phyloP scores from a whole-genome alignment of 768 basidiomycete species.

The Cyathus striatus region DNA sequence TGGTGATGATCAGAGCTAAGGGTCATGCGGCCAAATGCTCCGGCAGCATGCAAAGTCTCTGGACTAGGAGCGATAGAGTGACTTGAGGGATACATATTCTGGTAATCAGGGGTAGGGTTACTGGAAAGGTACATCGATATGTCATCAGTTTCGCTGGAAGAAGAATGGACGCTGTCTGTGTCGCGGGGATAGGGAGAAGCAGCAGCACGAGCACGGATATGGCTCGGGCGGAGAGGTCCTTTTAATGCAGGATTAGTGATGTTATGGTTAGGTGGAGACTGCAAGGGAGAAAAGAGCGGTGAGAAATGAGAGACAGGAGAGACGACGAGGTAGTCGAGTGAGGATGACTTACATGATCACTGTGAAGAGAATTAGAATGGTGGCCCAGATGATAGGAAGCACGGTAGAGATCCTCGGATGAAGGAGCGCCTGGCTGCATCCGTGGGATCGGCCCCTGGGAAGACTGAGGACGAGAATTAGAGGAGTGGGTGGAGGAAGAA shows the following conservation, averaged over 20 bases:
- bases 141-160: constrained; percentile 87
- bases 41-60: constrained; percentile 60
- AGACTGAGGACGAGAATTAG: constrained; percentile 73
- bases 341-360: constrained; percentile 35
- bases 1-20: constrained; percentile 65
- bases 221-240: constrained; percentile 68
- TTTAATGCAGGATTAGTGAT: constrained; percentile 73
- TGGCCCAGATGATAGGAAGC: constrained; percentile 53
- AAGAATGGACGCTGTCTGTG: constrained; percentile 81
- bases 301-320: constrained; percentile 7
- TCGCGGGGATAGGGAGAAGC: constrained; percentile 86
- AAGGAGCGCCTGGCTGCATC: constrained; percentile 44
- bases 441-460: constrained; percentile 61
- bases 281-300: constrained; percentile 22
- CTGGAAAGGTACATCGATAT: constrained; percentile 73
- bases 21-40: constrained; percentile 73
- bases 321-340: constrained; percentile 6
- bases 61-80: constrained; percentile 43
- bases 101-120: constrained; percentile 53
- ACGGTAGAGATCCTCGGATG: constrained; percentile 68
- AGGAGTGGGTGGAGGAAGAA: constrained; percentile 68
- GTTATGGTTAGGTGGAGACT: constrained; percentile 75
- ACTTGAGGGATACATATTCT: constrained; percentile 54
- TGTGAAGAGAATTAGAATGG: constrained; percentile 38
- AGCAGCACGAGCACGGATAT: constrained; percentile 74